Evolutionary conservation across 345 rosid species (phyloP).

Genomic region (Eutrema japonicum): DNA sequence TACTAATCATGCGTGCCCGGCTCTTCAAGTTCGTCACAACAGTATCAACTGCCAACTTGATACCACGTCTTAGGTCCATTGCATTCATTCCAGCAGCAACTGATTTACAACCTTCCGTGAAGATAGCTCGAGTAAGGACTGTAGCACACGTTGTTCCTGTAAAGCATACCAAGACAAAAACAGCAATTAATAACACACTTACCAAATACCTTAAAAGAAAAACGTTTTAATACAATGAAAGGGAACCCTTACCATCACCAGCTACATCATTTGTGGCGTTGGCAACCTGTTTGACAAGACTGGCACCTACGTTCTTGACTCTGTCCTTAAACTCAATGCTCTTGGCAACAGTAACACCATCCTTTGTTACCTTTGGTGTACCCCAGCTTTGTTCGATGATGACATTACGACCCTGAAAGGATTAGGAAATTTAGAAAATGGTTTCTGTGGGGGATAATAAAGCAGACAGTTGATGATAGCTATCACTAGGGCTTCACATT

Average conservation of each 20-base stretch:
- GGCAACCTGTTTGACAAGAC: conserved; percentile 99
- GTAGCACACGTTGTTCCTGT: conserved; percentile 99
- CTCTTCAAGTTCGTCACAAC: conserved; percentile 91
- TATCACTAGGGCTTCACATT: background rate
- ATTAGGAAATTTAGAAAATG: conserved; percentile 7
- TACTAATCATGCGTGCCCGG: conserved; percentile 93
- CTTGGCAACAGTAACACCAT: conserved; percentile 98
- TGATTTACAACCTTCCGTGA: conserved; percentile 92
- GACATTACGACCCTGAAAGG: conserved; percentile 83
- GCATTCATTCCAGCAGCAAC: conserved; percentile 98
- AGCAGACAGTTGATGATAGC: background rate
- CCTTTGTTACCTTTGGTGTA: conserved; percentile 97
- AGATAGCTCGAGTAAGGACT: conserved; percentile 83
- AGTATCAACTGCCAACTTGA: conserved; percentile 87
- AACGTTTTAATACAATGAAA: background rate
- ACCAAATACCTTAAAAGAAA: background rate
- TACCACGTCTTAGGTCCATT: conserved; percentile 94
- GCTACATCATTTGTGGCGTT: conserved; percentile 97
- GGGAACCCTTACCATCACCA: conserved; percentile 74
- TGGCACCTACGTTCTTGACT: conserved; percentile 91
- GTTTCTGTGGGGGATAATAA: background rate
- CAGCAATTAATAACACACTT: background rate
- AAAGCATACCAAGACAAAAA: conserved; percentile 14
- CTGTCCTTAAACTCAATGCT: conserved; percentile 93
- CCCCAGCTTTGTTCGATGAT: conserved; percentile 95